A percentile compares a stretch with the other conserved stretches of the same genome.
phyloP scores from a whole-genome alignment of 305 asterid species.

The Andrographis paniculata region DNA sequence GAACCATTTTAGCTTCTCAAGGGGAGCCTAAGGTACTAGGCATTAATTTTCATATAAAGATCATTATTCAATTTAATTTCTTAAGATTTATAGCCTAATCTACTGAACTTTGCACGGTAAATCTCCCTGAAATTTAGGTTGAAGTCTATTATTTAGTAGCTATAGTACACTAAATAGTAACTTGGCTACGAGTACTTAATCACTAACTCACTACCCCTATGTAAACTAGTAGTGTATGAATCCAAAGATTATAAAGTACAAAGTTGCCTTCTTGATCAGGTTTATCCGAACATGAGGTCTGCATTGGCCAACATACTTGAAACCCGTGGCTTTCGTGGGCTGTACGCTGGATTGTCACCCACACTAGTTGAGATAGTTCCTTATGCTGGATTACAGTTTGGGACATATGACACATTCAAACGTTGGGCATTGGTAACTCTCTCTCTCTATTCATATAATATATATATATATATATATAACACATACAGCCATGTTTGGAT shows the following conservation, averaged over 20 bases:
- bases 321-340: conserved; percentile 46
- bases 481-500: background rate
- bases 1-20: conserved; percentile 94
- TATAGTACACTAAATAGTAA: too few species aligned
- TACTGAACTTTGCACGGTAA: too few species aligned
- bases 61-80: conserved; percentile 1
- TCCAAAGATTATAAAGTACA: conserved; percentile 12
- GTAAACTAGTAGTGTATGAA: too few species aligned
- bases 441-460: background rate
- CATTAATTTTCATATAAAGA: conserved; percentile 3
- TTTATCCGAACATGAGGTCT: conserved; percentile 59
- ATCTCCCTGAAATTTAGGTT: too few species aligned
- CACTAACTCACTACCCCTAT: too few species aligned
- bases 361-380: conserved; percentile 56
- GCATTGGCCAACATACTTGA: conserved; percentile 36
- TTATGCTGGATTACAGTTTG: conserved; percentile 66
- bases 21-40: conserved; percentile 84
- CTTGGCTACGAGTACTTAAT: too few species aligned
- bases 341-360: conserved; percentile 57
- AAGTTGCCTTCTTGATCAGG: conserved; percentile 28
- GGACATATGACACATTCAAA: conserved; percentile 58
- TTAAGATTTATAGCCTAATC: background rate
- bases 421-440: conserved; percentile 49
- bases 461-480: background rate
- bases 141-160: too few species aligned